Evolutionary conservation across 768 basidiomycete genomes (phyloP).

Genomic region (Cystobasidium tubakii): DNA sequence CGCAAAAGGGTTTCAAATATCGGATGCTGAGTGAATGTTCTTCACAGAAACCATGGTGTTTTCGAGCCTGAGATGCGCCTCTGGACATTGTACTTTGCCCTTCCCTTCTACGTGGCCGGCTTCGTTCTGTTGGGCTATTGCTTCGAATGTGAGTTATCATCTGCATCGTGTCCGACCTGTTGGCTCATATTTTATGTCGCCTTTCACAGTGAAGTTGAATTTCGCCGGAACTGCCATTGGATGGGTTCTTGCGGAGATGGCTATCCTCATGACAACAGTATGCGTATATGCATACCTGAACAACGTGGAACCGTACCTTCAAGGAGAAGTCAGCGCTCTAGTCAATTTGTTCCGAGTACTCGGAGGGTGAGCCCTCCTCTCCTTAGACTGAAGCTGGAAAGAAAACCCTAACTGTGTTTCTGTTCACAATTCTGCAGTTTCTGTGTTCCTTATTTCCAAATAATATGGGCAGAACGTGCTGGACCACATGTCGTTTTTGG

Average conservation of each 20-base stretch:
- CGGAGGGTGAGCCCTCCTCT: constrained; percentile 32
- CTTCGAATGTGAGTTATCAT: constrained; percentile 54
- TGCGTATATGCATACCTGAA: constrained; percentile 56
- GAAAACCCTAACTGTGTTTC: background rate
- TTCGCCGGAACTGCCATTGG: constrained; percentile 57
- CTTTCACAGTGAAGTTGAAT: constrained; percentile 38
- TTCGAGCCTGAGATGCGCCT: constrained; percentile 61
- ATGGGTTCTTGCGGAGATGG: constrained; percentile 61
- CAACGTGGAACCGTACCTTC: constrained; percentile 35
- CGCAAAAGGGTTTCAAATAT: no score
- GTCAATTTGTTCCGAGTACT: constrained; percentile 57
- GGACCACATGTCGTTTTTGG: constrained; percentile 54
- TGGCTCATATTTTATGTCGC: no score
- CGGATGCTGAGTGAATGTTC: constrained; percentile 52
- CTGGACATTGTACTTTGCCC: constrained; percentile 58
- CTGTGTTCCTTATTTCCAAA: constrained; percentile 63
- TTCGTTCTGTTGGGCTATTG: constrained; percentile 59
- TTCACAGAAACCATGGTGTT: constrained; percentile 57
- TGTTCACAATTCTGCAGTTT: constrained; percentile 49
- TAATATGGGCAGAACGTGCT: constrained; percentile 57
- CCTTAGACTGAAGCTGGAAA: background rate
- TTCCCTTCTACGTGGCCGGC: constrained; percentile 61
- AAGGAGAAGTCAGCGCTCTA: constrained; percentile 63
- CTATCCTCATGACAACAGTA: constrained; percentile 52
- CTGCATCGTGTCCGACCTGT: background rate